Percentiles rank a stretch among this genome's conserved stretches.
Evolutionary conservation across 495 filamentous ascomycete species (phyloP).

Genomic region (Polyplosphaeria fusca): DNA sequence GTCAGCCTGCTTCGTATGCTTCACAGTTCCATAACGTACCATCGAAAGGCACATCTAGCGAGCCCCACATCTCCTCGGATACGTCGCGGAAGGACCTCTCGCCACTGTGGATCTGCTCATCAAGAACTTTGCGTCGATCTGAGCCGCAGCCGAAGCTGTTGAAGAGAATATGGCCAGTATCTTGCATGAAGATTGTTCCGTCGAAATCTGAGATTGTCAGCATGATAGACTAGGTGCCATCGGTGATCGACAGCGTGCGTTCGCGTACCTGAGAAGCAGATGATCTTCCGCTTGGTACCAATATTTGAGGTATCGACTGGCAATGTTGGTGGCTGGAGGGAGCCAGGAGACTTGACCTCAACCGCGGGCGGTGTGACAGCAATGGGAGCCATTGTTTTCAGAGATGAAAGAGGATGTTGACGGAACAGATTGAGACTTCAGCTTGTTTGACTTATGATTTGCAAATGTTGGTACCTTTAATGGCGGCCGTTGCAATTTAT

Average conservation of each 20-base stretch:
- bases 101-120: conserved; percentile 65
- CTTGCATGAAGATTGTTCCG: conserved; percentile 77
- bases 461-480: too few species aligned
- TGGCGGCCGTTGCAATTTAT: too few species aligned
- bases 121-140: conserved; percentile 54
- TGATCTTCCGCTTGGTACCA: conserved; percentile 48
- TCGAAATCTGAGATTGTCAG: conserved; percentile 57
- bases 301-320: conserved; percentile 22
- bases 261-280: conserved; percentile 52
- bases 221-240: not conserved
- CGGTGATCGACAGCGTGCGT: conserved; percentile 10
- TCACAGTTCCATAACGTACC: too few species aligned
- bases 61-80: conserved; percentile 75
- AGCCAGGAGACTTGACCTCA: conserved; percentile 18
- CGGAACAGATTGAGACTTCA: too few species aligned
- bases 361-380: conserved; percentile 25
- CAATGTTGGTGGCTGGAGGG: conserved; percentile 9
- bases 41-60: conserved; percentile 66
- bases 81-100: conserved; percentile 69
- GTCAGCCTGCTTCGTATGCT: too few species aligned
- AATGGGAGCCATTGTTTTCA: conserved; percentile 20
- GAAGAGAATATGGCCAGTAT: conserved; percentile 72
- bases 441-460: too few species aligned
- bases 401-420: too few species aligned
- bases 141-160: conserved; percentile 64